phyloP scores from a whole-genome alignment of 768 basidiomycete genomes.

The Hypsizygus marmoreus region DNA sequence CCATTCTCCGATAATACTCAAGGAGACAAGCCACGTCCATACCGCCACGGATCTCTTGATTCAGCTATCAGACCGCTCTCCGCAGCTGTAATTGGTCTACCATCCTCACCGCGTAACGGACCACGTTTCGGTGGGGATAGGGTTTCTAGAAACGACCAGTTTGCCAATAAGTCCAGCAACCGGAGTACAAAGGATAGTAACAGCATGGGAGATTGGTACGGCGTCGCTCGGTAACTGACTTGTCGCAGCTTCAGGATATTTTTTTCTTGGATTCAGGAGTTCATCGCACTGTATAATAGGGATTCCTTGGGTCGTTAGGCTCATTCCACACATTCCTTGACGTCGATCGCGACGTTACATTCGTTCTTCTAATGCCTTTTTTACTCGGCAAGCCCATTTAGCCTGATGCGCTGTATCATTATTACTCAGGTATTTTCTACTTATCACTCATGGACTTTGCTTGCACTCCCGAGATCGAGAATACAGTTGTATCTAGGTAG shows the following conservation, averaged over 20 bases:
- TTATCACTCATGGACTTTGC: too few species aligned
- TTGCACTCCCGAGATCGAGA: too few species aligned
- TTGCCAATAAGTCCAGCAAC: conserved; percentile 11
- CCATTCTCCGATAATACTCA: conserved; percentile 16
- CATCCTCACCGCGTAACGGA: conserved; percentile 22
- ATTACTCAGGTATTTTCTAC: not conserved
- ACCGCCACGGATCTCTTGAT: conserved; percentile 5
- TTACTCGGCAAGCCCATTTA: not conserved
- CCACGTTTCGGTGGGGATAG: conserved; percentile 1
- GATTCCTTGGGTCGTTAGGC: not conserved
- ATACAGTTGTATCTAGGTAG: conserved; percentile 4
- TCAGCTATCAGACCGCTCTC: conserved; percentile 9
- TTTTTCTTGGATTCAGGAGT: not conserved
- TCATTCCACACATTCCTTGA: conserved; percentile 1
- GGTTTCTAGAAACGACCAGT: conserved; percentile 5
- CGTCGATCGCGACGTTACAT: not conserved
- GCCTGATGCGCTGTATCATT: conserved; percentile 7
- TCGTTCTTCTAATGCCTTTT: not conserved
- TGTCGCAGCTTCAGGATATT: too few species aligned
- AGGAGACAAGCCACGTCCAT: conserved; percentile 1
- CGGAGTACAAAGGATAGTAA: conserved; percentile 15
- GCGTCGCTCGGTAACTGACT: conserved; percentile 21
- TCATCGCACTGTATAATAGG: not conserved
- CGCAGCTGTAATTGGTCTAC: conserved; percentile 17
- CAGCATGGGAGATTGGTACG: conserved; percentile 28